Evolutionary conservation across 208 protist genomes (phyloP), one percentile per base, ranked within the genome.

Genomic region (Trypanosoma boissoni): DNA sequence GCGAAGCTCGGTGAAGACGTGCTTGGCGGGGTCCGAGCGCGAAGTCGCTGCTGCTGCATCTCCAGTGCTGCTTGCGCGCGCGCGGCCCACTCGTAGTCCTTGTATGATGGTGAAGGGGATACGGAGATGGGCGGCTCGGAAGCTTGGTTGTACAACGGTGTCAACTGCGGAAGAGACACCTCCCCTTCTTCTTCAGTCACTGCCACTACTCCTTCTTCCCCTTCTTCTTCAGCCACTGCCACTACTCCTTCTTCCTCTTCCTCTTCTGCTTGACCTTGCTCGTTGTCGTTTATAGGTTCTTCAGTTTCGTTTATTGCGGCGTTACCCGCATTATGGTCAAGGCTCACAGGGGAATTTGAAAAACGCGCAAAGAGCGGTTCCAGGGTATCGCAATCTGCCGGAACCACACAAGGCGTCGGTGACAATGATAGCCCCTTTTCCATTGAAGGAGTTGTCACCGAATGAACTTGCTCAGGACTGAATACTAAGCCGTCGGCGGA

Each of bases 81-180:
- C 20, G 51, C 62, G 32, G 69, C 76, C 80, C 80, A 88, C 44
- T 72, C 46, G 52, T 78, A 83, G 45, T 75, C 57, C 57, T 73
- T 72, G 14, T 53, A 58, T 6, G 61, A 60, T 1, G 54, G 61
- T 34, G 34, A 39, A 48, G 53, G 61, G 18, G 58, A 64, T 26
- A 64, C 45, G 34, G 58, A 49, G 18, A 57, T 29, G 12, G 41
- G 10, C 4, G 16, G n/a, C 26, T 7, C 5, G 34, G 53, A 9
- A n/a, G n/a, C n/a, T n/a, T n/a, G n/a, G n/a, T n/a, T n/a, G n/a
- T n/a, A n/a, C n/a, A n/a, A n/a, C 9, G 53, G 29, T 51, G 41
- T 28, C 7, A 20, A 18, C 26, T 39, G 34, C 6, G 34, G 34
- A 16, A 16, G 8, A 39, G 34, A 16, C 34, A 39, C 34, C 12